Evolutionary conservation across 371 early-diverging fungal species (phyloP).

Genomic region (Mucor plumbeus): DNA sequence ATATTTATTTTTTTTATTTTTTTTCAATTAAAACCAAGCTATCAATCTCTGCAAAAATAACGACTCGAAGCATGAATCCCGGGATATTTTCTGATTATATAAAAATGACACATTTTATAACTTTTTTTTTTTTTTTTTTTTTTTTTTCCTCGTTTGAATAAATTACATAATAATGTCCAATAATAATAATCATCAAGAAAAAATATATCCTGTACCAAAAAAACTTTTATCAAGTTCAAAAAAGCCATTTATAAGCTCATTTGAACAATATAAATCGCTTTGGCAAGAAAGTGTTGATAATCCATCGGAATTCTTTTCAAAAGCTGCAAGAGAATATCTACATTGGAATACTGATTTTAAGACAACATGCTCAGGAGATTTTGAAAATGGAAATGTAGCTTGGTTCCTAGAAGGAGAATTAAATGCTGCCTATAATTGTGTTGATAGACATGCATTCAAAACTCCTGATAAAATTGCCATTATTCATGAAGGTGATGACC

Average conservation of each 20-base stretch:
- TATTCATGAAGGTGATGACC: constrained; percentile 90
- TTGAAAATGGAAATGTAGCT: constrained; percentile 78
- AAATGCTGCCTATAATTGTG: constrained; percentile 96
- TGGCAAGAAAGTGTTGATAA: constrained; percentile 72
- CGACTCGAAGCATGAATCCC: not conserved
- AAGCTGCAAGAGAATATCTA: constrained; percentile 74
- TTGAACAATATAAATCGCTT: constrained; percentile 64
- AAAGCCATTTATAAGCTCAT: constrained; percentile 8
- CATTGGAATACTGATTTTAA: constrained; percentile 82
- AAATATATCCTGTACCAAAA: constrained; percentile 18
- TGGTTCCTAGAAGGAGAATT: constrained; percentile 96
- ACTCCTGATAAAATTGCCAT: constrained; percentile 81
- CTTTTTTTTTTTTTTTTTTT: not conserved
- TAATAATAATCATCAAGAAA: not conserved
- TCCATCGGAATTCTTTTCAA: constrained; percentile 77
- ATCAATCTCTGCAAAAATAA: not conserved
- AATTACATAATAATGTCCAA: not conserved
- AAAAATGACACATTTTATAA: not conserved
- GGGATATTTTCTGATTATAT: not conserved
- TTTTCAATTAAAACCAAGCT: not conserved
- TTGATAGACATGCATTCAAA: constrained; percentile 89
- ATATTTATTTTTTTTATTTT: not conserved
- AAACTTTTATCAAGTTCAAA: constrained; percentile 2
- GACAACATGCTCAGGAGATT: constrained; percentile 66
- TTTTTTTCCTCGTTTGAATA: not conserved